phyloP scores from a whole-genome alignment of 2,329 filamentous ascomycete genomes.

The Trichoderma pleuroti region DNA sequence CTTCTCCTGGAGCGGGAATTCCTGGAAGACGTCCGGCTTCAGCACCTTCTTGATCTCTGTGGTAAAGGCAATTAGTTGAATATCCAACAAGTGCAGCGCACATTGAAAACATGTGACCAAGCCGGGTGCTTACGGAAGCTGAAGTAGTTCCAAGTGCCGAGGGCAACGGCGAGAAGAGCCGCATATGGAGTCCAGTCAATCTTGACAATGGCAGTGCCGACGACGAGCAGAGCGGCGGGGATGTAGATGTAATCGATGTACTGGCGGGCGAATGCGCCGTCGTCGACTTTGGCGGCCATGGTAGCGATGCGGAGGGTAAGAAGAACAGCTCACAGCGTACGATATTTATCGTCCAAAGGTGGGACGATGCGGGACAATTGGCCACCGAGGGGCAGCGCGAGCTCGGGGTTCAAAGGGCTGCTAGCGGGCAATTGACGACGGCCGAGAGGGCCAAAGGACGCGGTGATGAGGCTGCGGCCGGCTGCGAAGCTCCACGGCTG shows the following conservation, averaged over 20 bases:
- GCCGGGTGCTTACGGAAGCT: slow-evolving; percentile 58
- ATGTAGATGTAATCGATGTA: slow-evolving; percentile 80
- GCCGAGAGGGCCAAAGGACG: not conserved
- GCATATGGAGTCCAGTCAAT: slow-evolving; percentile 72
- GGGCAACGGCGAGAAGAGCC: slow-evolving; percentile 58
- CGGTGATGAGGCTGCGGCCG: slow-evolving; percentile 1
- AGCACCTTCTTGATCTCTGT: slow-evolving; percentile 76
- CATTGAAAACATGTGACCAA: not conserved
- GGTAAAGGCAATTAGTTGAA: slow-evolving; percentile 20
- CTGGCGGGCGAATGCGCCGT: slow-evolving; percentile 48
- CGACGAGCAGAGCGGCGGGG: slow-evolving; percentile 72
- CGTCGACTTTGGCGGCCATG: slow-evolving; percentile 29
- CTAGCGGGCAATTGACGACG: not conserved
- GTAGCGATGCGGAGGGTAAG: not conserved
- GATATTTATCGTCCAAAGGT: not conserved
- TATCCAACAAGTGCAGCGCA: not conserved
- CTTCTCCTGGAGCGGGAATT: slow-evolving; percentile 92
- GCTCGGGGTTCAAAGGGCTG: not conserved
- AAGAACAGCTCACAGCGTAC: not conserved
- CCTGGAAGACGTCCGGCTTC: slow-evolving; percentile 82
- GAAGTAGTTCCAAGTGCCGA: slow-evolving; percentile 70
- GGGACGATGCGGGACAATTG: slow-evolving; percentile 16
- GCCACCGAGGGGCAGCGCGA: slow-evolving; percentile 12
- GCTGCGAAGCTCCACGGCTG: not conserved
- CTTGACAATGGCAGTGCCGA: slow-evolving; percentile 76